Evolutionary conservation across 108 stramenopile genomes (phyloP).

Genomic region (Nannochloropsis oceanica): DNA sequence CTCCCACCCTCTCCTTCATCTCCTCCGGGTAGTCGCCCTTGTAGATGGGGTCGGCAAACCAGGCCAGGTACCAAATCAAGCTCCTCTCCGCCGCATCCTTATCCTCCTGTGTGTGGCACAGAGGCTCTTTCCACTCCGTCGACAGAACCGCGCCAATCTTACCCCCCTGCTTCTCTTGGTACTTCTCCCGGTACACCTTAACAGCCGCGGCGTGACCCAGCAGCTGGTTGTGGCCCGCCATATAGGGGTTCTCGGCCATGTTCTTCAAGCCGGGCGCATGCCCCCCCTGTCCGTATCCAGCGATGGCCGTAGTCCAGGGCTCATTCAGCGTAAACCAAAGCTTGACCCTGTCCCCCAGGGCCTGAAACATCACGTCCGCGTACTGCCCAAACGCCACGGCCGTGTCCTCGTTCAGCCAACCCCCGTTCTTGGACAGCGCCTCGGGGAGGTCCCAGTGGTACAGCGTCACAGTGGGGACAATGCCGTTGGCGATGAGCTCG

Average conservation of each 20-base stretch:
- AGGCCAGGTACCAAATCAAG: slow-evolving; percentile 68
- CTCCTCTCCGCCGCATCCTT: slow-evolving; percentile 56
- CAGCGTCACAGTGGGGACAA: slow-evolving; percentile 62
- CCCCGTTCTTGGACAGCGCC: slow-evolving; percentile 51
- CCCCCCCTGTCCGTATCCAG: slow-evolving; percentile 62
- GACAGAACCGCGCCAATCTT: slow-evolving; percentile 64
- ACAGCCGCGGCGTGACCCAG: slow-evolving; percentile 71
- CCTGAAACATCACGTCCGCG: slow-evolving; percentile 52
- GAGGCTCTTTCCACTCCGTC: slow-evolving; percentile 56
- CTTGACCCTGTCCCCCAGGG: slow-evolving; percentile 63
- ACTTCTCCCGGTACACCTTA: slow-evolving; percentile 48
- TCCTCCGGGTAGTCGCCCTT: slow-evolving; percentile 62
- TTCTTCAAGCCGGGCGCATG: slow-evolving; percentile 63
- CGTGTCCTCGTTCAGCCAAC: slow-evolving; percentile 46
- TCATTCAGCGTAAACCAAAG: slow-evolving; percentile 76
- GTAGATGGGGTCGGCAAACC: slow-evolving; percentile 44
- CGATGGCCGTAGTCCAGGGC: slow-evolving; percentile 63
- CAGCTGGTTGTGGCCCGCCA: slow-evolving; percentile 61
- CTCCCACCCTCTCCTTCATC: slow-evolving; percentile 49
- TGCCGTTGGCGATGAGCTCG: slow-evolving; percentile 45
- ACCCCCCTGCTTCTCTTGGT: slow-evolving; percentile 36
- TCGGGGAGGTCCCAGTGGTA: slow-evolving; percentile 89
- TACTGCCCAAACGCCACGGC: slow-evolving; percentile 57
- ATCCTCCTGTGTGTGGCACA: neutral
- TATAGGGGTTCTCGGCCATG: slow-evolving; percentile 45